phyloP scores from a whole-genome alignment of 78 protist species.

The Ministeria vibrans region DNA sequence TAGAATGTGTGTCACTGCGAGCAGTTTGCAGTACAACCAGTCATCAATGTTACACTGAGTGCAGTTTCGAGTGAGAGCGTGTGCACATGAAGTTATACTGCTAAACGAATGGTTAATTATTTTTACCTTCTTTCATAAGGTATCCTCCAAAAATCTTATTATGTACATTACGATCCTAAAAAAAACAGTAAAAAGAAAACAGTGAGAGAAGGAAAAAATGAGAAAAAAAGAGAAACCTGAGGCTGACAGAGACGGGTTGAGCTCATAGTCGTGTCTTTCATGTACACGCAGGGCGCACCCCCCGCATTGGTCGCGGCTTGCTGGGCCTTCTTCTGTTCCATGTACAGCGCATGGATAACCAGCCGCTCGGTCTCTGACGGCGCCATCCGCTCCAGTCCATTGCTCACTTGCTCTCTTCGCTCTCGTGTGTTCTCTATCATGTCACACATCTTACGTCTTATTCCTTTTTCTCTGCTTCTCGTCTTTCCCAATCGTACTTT shows the following conservation, averaged over 20 bases:
- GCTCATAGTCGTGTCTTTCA: not conserved
- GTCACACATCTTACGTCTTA: not conserved
- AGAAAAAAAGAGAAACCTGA: slow-evolving; percentile 3
- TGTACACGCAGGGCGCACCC: not conserved
- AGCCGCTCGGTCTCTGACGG: slow-evolving; percentile 8
- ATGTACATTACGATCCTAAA: slow-evolving; percentile 16
- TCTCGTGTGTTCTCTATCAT: not conserved
- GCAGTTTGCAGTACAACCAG: too few relatives aligned
- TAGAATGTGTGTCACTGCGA: too few relatives aligned
- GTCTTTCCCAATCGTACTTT: not conserved
- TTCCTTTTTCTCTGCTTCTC: not conserved
- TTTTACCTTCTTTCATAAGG: too few relatives aligned
- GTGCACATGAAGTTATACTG: too few relatives aligned
- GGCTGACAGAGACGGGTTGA: slow-evolving; percentile 2
- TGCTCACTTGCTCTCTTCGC: not conserved
- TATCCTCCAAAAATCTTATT: slow-evolving; percentile 6
- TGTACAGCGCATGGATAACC: not conserved
- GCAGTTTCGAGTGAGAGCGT: too few relatives aligned
- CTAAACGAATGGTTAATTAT: too few relatives aligned
- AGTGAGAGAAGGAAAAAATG: not conserved
- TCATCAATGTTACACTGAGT: too few relatives aligned
- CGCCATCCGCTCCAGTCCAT: not conserved
- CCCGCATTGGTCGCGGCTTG: not conserved
- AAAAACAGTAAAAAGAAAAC: not conserved
- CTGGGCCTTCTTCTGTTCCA: not conserved